Evolutionary conservation across 495 filamentous ascomycete genomes (phyloP).

Genomic region (Massariosphaeria phaeospora): DNA sequence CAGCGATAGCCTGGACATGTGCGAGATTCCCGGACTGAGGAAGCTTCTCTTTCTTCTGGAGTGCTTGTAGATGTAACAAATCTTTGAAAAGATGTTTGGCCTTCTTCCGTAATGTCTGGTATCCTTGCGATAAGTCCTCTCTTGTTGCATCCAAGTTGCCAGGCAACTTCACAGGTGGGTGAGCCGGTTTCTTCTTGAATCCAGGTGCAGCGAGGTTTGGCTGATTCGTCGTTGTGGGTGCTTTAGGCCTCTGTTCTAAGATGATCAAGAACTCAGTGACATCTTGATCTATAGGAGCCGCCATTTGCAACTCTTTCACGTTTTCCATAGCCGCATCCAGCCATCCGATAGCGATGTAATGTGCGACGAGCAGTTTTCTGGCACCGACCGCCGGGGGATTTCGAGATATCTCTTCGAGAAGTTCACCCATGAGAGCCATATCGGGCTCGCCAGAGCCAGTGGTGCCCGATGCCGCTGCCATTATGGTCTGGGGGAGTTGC

Average conservation of each 20-base stretch:
- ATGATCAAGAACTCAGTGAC: constrained; percentile 13
- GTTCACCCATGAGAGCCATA: constrained; percentile 27
- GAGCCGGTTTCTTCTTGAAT: constrained; percentile 7
- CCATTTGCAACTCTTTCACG: constrained; percentile 18
- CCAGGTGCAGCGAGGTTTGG: not conserved
- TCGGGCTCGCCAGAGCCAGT: constrained; percentile 29
- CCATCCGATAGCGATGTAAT: constrained; percentile 30
- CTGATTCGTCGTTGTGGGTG: not conserved
- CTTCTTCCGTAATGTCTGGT: constrained; percentile 14
- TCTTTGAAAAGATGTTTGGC: constrained; percentile 18
- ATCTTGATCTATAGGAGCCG: constrained; percentile 18
- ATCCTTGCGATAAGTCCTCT: constrained; percentile 23
- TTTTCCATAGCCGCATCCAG: constrained; percentile 30
- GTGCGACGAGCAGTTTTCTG: constrained; percentile 26
- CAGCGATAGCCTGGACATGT: constrained; percentile 21
- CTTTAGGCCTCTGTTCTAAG: constrained; percentile 19
- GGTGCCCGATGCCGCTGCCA: constrained; percentile 11
- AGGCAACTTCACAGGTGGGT: constrained; percentile 10
- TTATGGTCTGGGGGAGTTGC: not conserved
- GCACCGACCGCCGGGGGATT: constrained; percentile 26
- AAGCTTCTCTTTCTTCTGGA: constrained; percentile 23
- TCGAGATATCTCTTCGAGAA: constrained; percentile 30
- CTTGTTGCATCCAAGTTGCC: constrained; percentile 21
- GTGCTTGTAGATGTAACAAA: constrained; percentile 21
- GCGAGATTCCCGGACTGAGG: constrained; percentile 14